Evolutionary conservation across 1,139 yeast species (phyloP), one percentile per base, ranked within the genome.

Genomic region (Hemisphaericaspora lyxosophila): DNA sequence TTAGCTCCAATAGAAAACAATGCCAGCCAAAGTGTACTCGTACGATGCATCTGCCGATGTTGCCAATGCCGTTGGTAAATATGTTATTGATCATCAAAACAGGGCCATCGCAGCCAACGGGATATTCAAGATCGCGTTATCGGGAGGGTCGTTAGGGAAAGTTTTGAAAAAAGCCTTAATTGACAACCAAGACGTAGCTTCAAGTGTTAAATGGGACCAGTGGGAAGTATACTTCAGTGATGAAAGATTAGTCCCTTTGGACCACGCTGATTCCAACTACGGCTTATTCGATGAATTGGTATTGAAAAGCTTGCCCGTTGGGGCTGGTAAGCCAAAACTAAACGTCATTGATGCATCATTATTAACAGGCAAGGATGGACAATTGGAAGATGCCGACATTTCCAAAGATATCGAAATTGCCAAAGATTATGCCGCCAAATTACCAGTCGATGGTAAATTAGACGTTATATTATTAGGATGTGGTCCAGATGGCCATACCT

Each of bases 141-240:
- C 94, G 40, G 97, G 97, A 30, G 97, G 97, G 2, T 87, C 96
- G 4, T 70, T 89, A 50, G 87, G 90, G 19, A 82, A 84, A 51
- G 87, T 81, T 3, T 73, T 90, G 56, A 78, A 82, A 47, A 69
- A 70, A 38, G 92, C 90, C 2, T 72, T 90, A 46, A 72, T 87
- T 40, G 80, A 78, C 45, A 75, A 85, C 53, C 39, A 60, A 22
- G 67, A 61, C n/a, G 57, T 73, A 32, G 66, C 70, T 7, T 43
- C 64, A 1, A 63, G 72, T 40, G 74, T 81, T 26, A 48, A 79
- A 51, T 83, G 89, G 89, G 63, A 64, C 39, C 72, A 80, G 51
- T 83, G 89, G 89, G 75, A 73, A 41, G 80, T 83, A 11, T 83
- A 69, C 62, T 82, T 83, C 57, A 79, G 84, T 46, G 90, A 83